Evolutionary conservation across 2,329 filamentous ascomycete species (phyloP), one percentile per base, ranked within the genome.

Genomic region (Trichothecium roseum): DNA sequence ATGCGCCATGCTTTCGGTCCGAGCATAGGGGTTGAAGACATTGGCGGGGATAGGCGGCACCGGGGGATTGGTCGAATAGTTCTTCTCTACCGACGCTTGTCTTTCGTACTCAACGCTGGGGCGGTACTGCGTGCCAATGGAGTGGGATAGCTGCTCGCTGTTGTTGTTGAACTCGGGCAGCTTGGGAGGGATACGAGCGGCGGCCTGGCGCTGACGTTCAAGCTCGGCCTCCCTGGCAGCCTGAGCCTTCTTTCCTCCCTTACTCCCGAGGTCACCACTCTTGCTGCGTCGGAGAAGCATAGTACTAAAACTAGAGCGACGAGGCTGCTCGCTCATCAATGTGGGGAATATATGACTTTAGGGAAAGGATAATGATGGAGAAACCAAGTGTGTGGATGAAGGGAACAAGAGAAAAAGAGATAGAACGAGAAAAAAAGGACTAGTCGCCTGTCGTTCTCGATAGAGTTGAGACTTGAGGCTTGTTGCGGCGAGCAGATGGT

Each of bases 1-100:
- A 60, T 96, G 81, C 48, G 89, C 88, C 85, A 96, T 95, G 69
- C 89, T 95, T 66, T 93, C 85, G 26, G 83, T 81, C 43, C 84
- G 75, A 31, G 82, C 78, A 53, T 91, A 91, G 12, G 84, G 82
- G 50, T 94, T 86, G 43, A 74, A 69, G 49, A 71, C 72, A 39
- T 72, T 72, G 54, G 65, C 72, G 32, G 75, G 74, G 35, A 81
- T 63, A 2, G 78, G 75, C 36, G 74, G 74, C 30, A 71, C 58
- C 30, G 75, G 68, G 32, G 66, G 50, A 22, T 55, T 56, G 42
- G 54, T 59, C 47, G 59, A 55, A 45, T 58, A 31, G 66, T 14
- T 33, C 10, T 9, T 33, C 15, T 36, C 16, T 10, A 41, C 30
- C 62, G 62, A 36, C 56, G 56, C 36, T 58, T 52, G 33, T 53